Percentiles rank a stretch among this genome's conserved stretches.
phyloP scores from a whole-genome alignment of 1,139 yeast genomes.

The Kodamaea derodonti region DNA sequence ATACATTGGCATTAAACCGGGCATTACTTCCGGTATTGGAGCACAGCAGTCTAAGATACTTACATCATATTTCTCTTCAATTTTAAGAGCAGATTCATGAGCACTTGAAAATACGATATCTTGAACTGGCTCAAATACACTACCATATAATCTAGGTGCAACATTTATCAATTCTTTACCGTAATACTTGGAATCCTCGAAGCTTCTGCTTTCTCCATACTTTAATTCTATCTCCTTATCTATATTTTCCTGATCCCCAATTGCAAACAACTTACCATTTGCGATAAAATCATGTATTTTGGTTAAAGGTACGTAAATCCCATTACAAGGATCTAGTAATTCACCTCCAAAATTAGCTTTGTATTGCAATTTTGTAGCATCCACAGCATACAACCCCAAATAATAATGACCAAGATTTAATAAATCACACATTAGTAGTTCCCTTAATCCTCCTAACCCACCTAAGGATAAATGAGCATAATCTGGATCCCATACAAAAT shows the following conservation, averaged over 20 bases:
- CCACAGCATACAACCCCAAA: slow-evolving; percentile 74
- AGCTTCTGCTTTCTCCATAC: slow-evolving; percentile 2
- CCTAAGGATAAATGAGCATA: slow-evolving; percentile 71
- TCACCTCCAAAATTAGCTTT: slow-evolving; percentile 79
- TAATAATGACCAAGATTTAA: slow-evolving; percentile 52
- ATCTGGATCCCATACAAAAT: slow-evolving; percentile 87
- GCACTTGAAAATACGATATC: slow-evolving; percentile 19
- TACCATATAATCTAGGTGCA: slow-evolving; percentile 35
- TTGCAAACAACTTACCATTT: slow-evolving; percentile 42
- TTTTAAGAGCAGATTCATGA: slow-evolving; percentile 16
- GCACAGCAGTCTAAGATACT: slow-evolving; percentile 4
- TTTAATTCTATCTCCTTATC: slow-evolving; percentile 13
- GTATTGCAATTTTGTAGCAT: slow-evolving; percentile 79
- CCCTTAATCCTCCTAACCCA: slow-evolving; percentile 71
- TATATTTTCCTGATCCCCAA: slow-evolving; percentile 6
- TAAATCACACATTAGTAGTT: slow-evolving; percentile 50
- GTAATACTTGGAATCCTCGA: slow-evolving; percentile 10
- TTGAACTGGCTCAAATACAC: not conserved
- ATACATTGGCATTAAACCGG: slow-evolving; percentile 49
- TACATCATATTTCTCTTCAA: slow-evolving; percentile 18
- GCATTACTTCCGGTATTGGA: slow-evolving; percentile 41
- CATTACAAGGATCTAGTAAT: slow-evolving; percentile 51
- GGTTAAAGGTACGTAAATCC: slow-evolving; percentile 42
- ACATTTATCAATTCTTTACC: slow-evolving; percentile 18
- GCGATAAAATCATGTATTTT: slow-evolving; percentile 26